Evolutionary conservation across 352 stramenopile genomes (phyloP).

Genomic region (Pythium periplocum): DNA sequence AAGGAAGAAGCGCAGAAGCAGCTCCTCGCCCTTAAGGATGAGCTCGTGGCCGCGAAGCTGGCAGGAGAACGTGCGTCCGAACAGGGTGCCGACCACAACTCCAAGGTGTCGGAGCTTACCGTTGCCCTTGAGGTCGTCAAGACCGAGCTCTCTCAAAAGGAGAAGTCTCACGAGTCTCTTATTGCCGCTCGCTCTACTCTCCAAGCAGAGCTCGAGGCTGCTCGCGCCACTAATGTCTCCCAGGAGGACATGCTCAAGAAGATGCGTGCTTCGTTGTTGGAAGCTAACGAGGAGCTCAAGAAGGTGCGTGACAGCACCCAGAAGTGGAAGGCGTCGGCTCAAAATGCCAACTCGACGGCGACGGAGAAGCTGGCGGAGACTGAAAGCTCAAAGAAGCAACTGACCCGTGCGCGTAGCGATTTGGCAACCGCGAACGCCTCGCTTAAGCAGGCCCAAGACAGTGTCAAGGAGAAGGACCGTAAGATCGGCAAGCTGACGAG

Average conservation of each 20-base stretch:
- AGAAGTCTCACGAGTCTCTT: no score
- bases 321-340: constrained; percentile 72
- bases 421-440: constrained; percentile 33
- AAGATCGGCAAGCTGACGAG: constrained; percentile 56
- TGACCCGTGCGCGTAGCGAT: constrained; percentile 44
- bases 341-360: constrained; percentile 51
- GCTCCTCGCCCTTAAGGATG: constrained; percentile 43
- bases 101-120: constrained; percentile 30
- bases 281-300: constrained; percentile 76
- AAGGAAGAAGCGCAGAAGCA: constrained; percentile 32
- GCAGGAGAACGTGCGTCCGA: constrained; percentile 29
- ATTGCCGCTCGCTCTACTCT: no score
- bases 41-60: constrained; percentile 39
- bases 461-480: constrained; percentile 63
- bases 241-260: constrained; percentile 75
- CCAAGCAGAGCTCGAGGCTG: constrained; percentile 15
- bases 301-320: constrained; percentile 48
- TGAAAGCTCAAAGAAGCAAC: constrained; percentile 62
- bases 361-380: constrained; percentile 64
- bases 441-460: constrained; percentile 44
- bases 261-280: constrained; percentile 53
- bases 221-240: constrained; percentile 15
- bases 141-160: constrained; percentile 11
- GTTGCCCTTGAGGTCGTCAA: constrained; percentile 29
- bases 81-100: constrained; percentile 20